Evolutionary conservation across 148 eudicot genomes (phyloP).

Genomic region (Rhododendron vialii): DNA sequence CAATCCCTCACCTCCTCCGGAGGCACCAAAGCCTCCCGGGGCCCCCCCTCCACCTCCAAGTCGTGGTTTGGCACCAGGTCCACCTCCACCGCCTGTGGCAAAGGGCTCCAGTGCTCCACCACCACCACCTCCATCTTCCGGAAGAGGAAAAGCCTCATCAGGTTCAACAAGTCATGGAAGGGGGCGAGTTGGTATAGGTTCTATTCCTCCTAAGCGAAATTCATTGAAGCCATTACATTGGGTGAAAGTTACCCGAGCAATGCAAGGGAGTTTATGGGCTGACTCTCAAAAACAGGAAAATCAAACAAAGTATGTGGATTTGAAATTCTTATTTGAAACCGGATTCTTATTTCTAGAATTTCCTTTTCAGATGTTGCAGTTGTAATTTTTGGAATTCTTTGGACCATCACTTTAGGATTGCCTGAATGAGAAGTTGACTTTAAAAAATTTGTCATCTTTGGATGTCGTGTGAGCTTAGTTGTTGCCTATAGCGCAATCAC

Average conservation of each 20-base stretch:
- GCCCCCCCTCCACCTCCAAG: slow-evolving; percentile 50
- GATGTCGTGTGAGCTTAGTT: neutral
- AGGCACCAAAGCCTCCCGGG: slow-evolving; percentile 40
- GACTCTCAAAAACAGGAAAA: slow-evolving; percentile 78
- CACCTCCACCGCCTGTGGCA: slow-evolving; percentile 67
- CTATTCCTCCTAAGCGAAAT: slow-evolving; percentile 62
- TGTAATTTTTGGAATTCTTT: neutral
- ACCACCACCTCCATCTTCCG: slow-evolving; percentile 67
- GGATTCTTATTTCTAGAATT: neutral
- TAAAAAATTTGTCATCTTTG: neutral
- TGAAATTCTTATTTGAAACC: neutral
- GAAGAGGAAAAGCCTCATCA: slow-evolving; percentile 47
- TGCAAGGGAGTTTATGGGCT: slow-evolving; percentile 98
- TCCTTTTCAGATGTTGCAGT: neutral
- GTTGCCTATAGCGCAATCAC: neutral
- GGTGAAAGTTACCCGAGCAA: slow-evolving; percentile 91
- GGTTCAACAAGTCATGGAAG: slow-evolving; percentile 41
- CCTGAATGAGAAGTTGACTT: neutral
- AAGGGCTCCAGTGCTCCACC: slow-evolving; percentile 50
- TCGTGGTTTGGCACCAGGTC: slow-evolving; percentile 44
- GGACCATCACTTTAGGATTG: neutral
- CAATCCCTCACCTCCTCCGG: slow-evolving; percentile 41
- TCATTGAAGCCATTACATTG: slow-evolving; percentile 90
- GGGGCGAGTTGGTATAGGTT: slow-evolving; percentile 44
- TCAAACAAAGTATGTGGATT: slow-evolving; percentile 62